Evolutionary conservation across 768 basidiomycete species (phyloP).

Genomic region (Lentinus tigrinus): DNA sequence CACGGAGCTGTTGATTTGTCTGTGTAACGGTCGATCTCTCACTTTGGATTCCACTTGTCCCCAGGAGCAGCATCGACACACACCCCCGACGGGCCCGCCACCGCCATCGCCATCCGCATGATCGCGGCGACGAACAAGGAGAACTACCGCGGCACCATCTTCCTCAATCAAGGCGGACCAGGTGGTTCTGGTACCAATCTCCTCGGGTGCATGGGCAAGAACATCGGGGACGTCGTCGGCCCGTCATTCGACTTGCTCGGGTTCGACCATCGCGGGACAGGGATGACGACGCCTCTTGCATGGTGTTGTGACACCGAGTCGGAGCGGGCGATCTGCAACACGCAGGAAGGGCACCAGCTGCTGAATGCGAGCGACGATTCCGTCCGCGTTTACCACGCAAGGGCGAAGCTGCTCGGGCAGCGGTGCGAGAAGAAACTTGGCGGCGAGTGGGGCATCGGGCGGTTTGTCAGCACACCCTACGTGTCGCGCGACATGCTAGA

Average conservation of each 20-base stretch:
- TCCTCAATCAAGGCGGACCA: slow-evolving; percentile 20
- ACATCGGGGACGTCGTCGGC: slow-evolving; percentile 15
- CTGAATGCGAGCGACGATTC: slow-evolving; percentile 16
- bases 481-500: slow-evolving; percentile 33
- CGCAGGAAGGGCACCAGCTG: slow-evolving; percentile 8
- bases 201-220: slow-evolving; percentile 7
- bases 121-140: slow-evolving; percentile 10
- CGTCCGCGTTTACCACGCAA: not conserved
- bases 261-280: slow-evolving; percentile 22
- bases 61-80: slow-evolving; percentile 21
- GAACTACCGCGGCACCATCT: slow-evolving; percentile 14
- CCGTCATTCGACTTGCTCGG: slow-evolving; percentile 17
- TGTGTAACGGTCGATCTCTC: slow-evolving; percentile 13
- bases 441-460: slow-evolving; percentile 20
- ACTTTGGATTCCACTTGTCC: slow-evolving; percentile 21
- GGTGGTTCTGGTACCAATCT: slow-evolving; percentile 16
- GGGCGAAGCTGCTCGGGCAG: slow-evolving; percentile 6
- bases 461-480: slow-evolving; percentile 25
- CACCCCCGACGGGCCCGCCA: slow-evolving; percentile 15
- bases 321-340: slow-evolving; percentile 11
- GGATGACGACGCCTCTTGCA: slow-evolving; percentile 14
- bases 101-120: slow-evolving; percentile 20
- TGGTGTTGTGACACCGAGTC: slow-evolving; percentile 18
- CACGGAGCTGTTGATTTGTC: slow-evolving; percentile 22
- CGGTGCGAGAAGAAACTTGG: slow-evolving; percentile 15